Evolutionary conservation across 2,329 filamentous ascomycete species (phyloP), one percentile per base, ranked within the genome.

Genomic region (Fusarium ramigenum): DNA sequence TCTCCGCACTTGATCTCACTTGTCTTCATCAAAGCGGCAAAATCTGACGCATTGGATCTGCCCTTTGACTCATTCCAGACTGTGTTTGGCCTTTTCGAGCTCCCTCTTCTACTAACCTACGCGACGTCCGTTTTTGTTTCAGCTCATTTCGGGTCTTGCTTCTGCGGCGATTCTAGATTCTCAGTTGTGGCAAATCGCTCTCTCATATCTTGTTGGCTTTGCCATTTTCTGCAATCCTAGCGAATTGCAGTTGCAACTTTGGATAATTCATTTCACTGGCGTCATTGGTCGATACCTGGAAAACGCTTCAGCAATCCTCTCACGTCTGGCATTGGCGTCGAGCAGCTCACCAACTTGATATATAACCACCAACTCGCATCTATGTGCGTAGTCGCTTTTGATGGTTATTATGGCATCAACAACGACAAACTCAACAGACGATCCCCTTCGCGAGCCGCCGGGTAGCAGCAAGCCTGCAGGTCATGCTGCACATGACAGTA

Each of bases 391-490:
- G 30, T 60, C 52, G 47, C 40, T 57, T 59, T 44, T 36, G 28
- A 60, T 54, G 37, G 60, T 74, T 34, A 61, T 34, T 30, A 73
- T 73, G 71, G 63, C 56, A 65, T 65, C 67, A 40, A 44, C 63
- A 72, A 52, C 67, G 30, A 54, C 40, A 36, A 54, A 12, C 34
- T 65, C 43, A 46, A 59, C 54, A 64, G 71, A 72, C 68, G 67
- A 74, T 36, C 39, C 63, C 32, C 63, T 44, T 60, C 63, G 52
- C 67, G 71, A 73, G 47, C 71, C 71, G n/a, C 71, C 71, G 50
- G 72, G 58, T 61, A 72, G 53, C 49, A 70, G 14, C 32, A 59
- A 39, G 37, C 28, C 47, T 23, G n/a, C 23, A 21, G 25, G 32
- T 15, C 49, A 50, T 12, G 23, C 25, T 21, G 32, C 39, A 3